These are phyloP conservation scores for Neurospora terricola DNA, from an alignment of 495 filamentous ascomycete genomes.

Conservation along the genomic window DNA sequence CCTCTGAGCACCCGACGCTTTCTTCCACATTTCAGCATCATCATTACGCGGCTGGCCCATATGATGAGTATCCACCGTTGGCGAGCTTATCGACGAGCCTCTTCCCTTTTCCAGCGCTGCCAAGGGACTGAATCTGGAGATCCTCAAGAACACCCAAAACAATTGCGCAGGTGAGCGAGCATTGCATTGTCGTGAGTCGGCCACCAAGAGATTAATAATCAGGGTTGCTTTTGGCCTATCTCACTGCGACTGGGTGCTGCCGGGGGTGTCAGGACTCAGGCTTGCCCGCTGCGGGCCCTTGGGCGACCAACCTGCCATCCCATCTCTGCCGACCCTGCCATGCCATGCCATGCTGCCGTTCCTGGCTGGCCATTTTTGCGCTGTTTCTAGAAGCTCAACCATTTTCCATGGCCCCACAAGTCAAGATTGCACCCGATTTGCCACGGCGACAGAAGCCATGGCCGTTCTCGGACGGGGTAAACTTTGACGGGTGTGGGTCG, in stretches of 20 bases:
- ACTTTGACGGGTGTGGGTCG: background rate
- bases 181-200: background rate
- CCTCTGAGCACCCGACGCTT: background rate
- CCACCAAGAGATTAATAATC: background rate
- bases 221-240: background rate
- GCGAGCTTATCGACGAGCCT: background rate
- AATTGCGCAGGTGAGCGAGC: background rate
- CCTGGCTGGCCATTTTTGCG: background rate
- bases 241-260: background rate
- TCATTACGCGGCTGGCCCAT: background rate
- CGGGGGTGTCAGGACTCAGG: background rate
- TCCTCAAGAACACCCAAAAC: background rate
- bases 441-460: background rate
- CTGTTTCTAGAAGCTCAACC: background rate
- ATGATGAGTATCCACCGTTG: background rate
- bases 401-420: background rate
- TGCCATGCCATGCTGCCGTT: background rate
- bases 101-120: background rate
- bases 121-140: background rate
- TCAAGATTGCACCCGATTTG: background rate
- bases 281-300: background rate
- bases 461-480: background rate
- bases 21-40: background rate
- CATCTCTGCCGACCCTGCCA: background rate
- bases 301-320: background rate